A percentile compares a stretch with the other conserved stretches of the same genome.
Evolutionary conservation across 2,329 filamentous ascomycete genomes (phyloP).

Genomic region (Colletotrichum sp.): DNA sequence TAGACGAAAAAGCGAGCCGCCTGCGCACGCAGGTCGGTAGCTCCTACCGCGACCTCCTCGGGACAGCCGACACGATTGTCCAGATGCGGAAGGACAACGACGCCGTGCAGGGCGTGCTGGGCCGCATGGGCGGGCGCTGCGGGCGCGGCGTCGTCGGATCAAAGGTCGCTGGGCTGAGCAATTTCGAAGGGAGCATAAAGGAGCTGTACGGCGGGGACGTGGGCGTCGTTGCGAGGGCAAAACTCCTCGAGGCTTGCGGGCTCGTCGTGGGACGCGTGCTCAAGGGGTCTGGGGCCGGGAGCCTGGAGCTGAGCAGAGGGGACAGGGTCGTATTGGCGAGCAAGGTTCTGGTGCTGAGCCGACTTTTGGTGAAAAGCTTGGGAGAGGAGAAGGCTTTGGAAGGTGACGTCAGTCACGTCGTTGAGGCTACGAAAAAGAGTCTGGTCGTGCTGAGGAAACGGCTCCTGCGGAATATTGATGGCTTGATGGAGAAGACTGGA

Average conservation of each 20-base stretch:
- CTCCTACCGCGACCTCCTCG: conserved; percentile 86
- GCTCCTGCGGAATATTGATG: conserved; percentile 72
- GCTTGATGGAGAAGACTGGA: conserved; percentile 69
- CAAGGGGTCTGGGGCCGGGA: conserved; percentile 36
- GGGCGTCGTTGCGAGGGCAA: conserved; percentile 44
- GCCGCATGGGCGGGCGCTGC: conserved; percentile 76
- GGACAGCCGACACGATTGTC: conserved; percentile 93
- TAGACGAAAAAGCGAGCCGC: conserved; percentile 67
- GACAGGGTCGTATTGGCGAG: conserved; percentile 62
- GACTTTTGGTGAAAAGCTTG: conserved; percentile 77
- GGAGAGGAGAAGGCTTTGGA: conserved; percentile 47
- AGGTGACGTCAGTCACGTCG: conserved; percentile 34
- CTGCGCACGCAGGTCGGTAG: conserved; percentile 68
- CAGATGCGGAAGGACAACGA: conserved; percentile 84
- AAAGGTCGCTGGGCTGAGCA: conserved; percentile 64
- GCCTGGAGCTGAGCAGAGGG: conserved; percentile 41
- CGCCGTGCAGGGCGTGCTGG: conserved; percentile 72
- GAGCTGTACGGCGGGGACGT: background rate
- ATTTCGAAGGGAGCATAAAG: conserved; percentile 40
- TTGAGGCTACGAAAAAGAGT: conserved; percentile 69
- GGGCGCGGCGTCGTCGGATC: conserved; percentile 73
- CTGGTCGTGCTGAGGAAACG: conserved; percentile 66
- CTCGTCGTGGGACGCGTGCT: conserved; percentile 55
- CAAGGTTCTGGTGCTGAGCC: conserved; percentile 77
- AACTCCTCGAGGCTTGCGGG: conserved; percentile 57